Percentiles rank a stretch among this genome's conserved stretches.
These are phyloP conservation scores for Solanum lycopersicoides DNA, from an alignment of 257 asterid genomes.

Conservation along the genomic window DNA sequence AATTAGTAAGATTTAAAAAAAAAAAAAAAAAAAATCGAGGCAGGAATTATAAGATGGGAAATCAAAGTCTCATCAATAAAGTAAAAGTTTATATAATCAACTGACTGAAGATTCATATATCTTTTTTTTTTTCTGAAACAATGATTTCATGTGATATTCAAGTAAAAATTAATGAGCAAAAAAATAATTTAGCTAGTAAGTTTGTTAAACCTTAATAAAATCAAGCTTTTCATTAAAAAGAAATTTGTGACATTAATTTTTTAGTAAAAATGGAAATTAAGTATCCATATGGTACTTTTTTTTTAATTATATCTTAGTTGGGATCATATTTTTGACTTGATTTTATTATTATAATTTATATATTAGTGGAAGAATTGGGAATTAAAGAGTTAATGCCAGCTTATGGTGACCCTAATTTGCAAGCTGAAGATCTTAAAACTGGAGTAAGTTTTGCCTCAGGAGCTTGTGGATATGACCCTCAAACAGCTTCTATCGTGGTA, in stretches of 20 bases:
- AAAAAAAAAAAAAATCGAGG: no score
- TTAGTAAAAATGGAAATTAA: background rate
- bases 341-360: background rate
- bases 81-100: no score
- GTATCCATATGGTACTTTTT: background rate
- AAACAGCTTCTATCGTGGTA: slow-evolving; percentile 34
- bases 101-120: background rate
- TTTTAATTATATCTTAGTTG: background rate
- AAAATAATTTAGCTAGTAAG: no score
- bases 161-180: no score
- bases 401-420: slow-evolving; percentile 39
- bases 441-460: slow-evolving; percentile 77
- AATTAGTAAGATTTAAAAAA: background rate
- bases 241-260: background rate
- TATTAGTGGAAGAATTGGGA: slow-evolving; percentile 49
- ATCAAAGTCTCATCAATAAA: background rate
- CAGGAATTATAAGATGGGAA: background rate
- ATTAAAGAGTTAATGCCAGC: slow-evolving; percentile 42
- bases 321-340: background rate
- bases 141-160: no score
- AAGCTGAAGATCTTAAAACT: slow-evolving; percentile 45
- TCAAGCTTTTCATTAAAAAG: background rate
- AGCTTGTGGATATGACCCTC: slow-evolving; percentile 56
- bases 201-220: background rate
- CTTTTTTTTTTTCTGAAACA: no score